Conservation (phyloP, 805 yeast species). For the Yamadazyma philogaea region DNA sequence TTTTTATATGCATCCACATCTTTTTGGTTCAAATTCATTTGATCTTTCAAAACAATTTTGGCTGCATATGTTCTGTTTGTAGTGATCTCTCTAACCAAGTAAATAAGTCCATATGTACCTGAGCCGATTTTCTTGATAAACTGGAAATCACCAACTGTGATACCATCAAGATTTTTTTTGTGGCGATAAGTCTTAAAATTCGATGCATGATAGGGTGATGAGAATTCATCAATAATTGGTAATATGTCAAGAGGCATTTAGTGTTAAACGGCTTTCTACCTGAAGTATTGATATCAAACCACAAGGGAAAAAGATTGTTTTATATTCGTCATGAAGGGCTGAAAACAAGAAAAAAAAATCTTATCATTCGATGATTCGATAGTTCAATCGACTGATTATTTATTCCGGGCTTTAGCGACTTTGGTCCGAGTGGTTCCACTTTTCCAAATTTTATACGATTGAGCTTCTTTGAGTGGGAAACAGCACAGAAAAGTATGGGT, state of each 20-base stretch:
- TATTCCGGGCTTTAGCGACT: constrained; percentile 5
- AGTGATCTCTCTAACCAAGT: constrained; percentile 55
- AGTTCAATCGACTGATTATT: constrained; percentile 5
- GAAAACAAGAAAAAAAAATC: constrained; percentile 4
- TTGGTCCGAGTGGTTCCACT: neutral
- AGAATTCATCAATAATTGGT: constrained; percentile 14
- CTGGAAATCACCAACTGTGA: constrained; percentile 26
- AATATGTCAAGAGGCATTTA: constrained; percentile 15
- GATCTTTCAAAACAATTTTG: constrained; percentile 60
- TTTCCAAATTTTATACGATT: neutral
- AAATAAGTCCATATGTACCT: constrained; percentile 84
- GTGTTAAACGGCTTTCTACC: neutral
- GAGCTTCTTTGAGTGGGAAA: neutral
- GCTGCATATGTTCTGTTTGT: constrained; percentile 61
- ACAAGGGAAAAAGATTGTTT: neutral
- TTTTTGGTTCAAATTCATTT: constrained; percentile 25
- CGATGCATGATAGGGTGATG: constrained; percentile 7
- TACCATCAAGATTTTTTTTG: constrained; percentile 5
- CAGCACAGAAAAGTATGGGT: neutral
- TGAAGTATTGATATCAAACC: neutral
- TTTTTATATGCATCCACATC: constrained; percentile 30
- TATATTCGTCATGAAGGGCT: constrained; percentile 7
- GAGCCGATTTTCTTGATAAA: constrained; percentile 62
- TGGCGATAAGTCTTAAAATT: constrained; percentile 1
- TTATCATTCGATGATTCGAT: constrained; percentile 8